These are phyloP conservation scores for Boechera retrofracta DNA, from an alignment of 345 rosid species.

Conservation along the genomic window DNA sequence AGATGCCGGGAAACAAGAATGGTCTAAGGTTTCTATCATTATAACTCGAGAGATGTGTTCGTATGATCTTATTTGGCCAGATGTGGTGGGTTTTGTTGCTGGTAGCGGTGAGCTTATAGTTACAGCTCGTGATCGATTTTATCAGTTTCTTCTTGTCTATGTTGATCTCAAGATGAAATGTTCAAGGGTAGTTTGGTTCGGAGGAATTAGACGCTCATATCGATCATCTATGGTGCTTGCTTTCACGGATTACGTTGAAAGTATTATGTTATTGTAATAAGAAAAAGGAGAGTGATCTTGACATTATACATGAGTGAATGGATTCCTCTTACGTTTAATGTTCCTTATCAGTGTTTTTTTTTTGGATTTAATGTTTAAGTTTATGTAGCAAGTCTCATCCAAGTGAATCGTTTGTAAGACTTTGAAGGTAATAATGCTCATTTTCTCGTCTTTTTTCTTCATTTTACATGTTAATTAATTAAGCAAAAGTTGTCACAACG, in stretches of 20 bases:
- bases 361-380: neutral
- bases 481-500: too few species aligned
- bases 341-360: neutral
- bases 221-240: neutral
- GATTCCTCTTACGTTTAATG: neutral
- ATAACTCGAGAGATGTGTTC: neutral
- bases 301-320: neutral
- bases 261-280: neutral
- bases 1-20: neutral
- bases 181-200: neutral
- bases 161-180: neutral
- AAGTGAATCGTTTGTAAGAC: too few species aligned
- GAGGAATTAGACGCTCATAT: neutral
- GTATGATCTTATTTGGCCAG: neutral
- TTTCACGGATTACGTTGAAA: constrained; percentile 8
- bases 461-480: too few species aligned
- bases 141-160: neutral
- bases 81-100: constrained; percentile 1
- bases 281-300: constrained; percentile 3
- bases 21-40: neutral
- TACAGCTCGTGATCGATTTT: neutral
- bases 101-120: neutral
- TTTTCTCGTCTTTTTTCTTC: too few species aligned
- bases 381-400: neutral
- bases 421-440: too few species aligned